Evolutionary conservation across 2,329 filamentous ascomycete genomes (phyloP), one percentile per base, ranked within the genome.

Genomic region (Nemania serpens): DNA sequence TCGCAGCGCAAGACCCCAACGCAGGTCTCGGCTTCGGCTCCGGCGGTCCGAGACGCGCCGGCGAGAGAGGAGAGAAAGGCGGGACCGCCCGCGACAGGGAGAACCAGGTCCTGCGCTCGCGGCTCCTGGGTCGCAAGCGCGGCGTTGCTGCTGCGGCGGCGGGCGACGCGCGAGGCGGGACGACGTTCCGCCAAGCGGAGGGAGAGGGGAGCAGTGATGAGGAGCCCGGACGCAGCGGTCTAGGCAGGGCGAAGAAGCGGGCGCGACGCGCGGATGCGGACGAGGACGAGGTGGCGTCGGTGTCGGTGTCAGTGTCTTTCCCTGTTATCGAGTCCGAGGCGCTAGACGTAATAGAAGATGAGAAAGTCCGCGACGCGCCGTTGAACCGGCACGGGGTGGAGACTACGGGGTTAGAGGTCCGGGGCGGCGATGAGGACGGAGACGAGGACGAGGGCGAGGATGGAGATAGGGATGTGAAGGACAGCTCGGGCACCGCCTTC

Each of bases 151-250:
- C 25, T 4, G 7, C 7, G 25, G 25, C 4, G 25, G 25, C 25
- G 25, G 7, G 25, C 25, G 25, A 29, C 7, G 25, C 25, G 25
- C 25, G 7, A 29, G 25, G 25, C 3, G 25, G 4, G 4, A 29
- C 4, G 25, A 29, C 25, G 25, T 29, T 7, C 25, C 25, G 25
- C 25, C 25, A 7, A 7, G 25, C 25, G 25, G 25, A 3, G 7
- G 25, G 25, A 29, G 25, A 29, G 34, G 17, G 67, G 6, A 69
- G 68, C 34, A 71, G 68, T 25, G 72, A 74, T 33, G 71, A 73
- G 45, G 72, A 74, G 56, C 55, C 68, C 5, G 73, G 73, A 25
- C 70, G 73, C 49, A 68, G 72, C 58, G 72, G 67, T 34, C 61
- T 74, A 5, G 73, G 72, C 9, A 59, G 72, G 47, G 67, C 64